Evolutionary conservation across 108 stramenopile genomes (phyloP), one percentile per base, ranked within the genome.

Genomic region (Pseudonitzschia multiseries): DNA sequence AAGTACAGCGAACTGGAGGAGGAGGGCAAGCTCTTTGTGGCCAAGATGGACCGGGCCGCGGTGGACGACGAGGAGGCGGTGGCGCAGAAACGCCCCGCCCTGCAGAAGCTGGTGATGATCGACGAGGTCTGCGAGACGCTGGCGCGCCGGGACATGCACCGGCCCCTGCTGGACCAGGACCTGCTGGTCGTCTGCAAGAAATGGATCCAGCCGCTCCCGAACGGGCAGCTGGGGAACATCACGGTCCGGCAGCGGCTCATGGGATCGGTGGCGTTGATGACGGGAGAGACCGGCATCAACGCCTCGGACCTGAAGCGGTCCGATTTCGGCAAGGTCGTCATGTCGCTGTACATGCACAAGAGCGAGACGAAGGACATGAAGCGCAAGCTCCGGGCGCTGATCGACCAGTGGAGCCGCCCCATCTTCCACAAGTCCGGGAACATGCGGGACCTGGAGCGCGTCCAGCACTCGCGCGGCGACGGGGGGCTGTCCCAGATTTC

Each of bases 341-440:
- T 95, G 94, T 76, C 70, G 26, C 57, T 94, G 46, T 94, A 86
- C 71, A 92, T 84, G 80, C 91, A 95, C 83, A 91, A 90, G 67
- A 72, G 71, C 36, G 96, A 97, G 69, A 95, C 94, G 9, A 87
- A 90, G 33, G 79, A 80, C 22, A 87, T 95, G 84, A 95, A 95
- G 72, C 79, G 80, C 26, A 65, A 88, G 53, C 70, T 85, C 2
- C 87, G 84, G 59, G 62, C 52, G 20, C 70, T 90, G 63, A 95
- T 97, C 72, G 94, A 97, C 65, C 88, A 90, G 71, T 97, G 96
- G 96, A 88, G 87, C 73, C 84, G 96, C 13, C 93, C 87, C 24
- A 95, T 97, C 53, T 95, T 95, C 81, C 83, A 90, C 71, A 97
- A 97, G 82, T 89, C 88, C n/a, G 93, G 90, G 1, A 93, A 97